phyloP scores from a whole-genome alignment of 495 filamentous ascomycete genomes.

The Neurospora africana region DNA sequence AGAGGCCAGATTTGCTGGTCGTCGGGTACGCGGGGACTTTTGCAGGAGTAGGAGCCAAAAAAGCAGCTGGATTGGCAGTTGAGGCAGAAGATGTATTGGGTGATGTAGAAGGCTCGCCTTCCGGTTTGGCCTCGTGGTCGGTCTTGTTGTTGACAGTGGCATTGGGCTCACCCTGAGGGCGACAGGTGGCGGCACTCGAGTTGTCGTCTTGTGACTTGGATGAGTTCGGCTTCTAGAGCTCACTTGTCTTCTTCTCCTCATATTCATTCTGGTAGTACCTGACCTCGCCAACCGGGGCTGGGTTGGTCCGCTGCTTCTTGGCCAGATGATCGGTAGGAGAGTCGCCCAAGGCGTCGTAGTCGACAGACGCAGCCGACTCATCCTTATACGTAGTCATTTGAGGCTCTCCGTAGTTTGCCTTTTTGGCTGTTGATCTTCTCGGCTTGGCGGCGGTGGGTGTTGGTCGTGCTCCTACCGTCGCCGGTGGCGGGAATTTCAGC shows the following conservation, averaged over 20 bases:
- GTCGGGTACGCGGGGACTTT: not conserved
- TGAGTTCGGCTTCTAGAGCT: not conserved
- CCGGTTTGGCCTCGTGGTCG: not conserved
- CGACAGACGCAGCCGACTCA: not conserved
- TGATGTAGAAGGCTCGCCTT: not conserved
- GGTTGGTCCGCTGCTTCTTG: not conserved
- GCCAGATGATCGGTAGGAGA: slow-evolving; percentile 16
- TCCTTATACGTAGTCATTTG: slow-evolving; percentile 1
- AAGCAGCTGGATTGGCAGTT: not conserved
- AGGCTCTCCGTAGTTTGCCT: slow-evolving; percentile 5
- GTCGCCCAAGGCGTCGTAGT: slow-evolving; percentile 14
- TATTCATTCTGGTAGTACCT: not conserved
- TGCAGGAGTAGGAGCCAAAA: not conserved
- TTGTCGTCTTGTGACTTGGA: not conserved
- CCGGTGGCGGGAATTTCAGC: too few species aligned
- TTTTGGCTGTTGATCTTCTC: slow-evolving; percentile 12
- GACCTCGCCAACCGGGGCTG: not conserved
- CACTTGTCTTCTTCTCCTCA: not conserved
- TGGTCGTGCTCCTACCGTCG: too few species aligned
- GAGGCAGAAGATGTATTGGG: not conserved
- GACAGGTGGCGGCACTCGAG: not conserved
- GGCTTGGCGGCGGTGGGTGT: not conserved
- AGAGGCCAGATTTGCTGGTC: not conserved
- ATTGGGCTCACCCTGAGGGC: not conserved
- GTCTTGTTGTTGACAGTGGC: not conserved